Evolutionary conservation across 345 rosid genomes (phyloP).

Genomic region (Draba incana): DNA sequence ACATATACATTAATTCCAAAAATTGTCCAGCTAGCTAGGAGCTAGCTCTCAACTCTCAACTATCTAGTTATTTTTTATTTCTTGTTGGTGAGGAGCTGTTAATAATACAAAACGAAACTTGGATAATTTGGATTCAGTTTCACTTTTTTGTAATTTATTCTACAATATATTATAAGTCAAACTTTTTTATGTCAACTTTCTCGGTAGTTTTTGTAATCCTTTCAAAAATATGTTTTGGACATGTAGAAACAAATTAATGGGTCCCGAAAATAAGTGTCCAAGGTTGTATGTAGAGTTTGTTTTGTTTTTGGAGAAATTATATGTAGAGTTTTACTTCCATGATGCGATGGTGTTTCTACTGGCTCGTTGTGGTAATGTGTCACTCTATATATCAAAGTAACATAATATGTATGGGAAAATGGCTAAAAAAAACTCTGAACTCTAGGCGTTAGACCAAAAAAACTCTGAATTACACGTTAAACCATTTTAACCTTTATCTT

Average conservation of each 20-base stretch:
- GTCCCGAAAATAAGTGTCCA: neutral
- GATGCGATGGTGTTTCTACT: neutral
- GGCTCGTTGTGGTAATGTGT: neutral
- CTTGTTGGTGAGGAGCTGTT: neutral
- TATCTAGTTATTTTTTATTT: neutral
- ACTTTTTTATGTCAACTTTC: too few species aligned
- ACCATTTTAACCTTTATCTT: too few species aligned
- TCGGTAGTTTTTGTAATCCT: too few species aligned
- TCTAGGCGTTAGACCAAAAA: too few species aligned
- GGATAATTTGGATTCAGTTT: neutral
- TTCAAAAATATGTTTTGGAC: neutral
- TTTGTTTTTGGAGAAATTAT: too few species aligned
- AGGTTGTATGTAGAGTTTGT: neutral
- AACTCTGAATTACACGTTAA: too few species aligned
- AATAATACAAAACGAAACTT: neutral
- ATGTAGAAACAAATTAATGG: neutral
- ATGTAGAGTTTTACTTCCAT: neutral
- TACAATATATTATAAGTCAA: too few species aligned
- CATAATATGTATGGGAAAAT: too few species aligned
- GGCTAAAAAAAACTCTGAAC: too few species aligned
- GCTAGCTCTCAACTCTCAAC: neutral
- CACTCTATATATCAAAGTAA: neutral
- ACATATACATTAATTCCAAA: neutral
- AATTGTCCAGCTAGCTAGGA: neutral
- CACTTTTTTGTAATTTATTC: too few species aligned